These are phyloP conservation scores for Evernia prunastri DNA, from an alignment of 495 filamentous ascomycete species.

Conservation along the genomic window DNA sequence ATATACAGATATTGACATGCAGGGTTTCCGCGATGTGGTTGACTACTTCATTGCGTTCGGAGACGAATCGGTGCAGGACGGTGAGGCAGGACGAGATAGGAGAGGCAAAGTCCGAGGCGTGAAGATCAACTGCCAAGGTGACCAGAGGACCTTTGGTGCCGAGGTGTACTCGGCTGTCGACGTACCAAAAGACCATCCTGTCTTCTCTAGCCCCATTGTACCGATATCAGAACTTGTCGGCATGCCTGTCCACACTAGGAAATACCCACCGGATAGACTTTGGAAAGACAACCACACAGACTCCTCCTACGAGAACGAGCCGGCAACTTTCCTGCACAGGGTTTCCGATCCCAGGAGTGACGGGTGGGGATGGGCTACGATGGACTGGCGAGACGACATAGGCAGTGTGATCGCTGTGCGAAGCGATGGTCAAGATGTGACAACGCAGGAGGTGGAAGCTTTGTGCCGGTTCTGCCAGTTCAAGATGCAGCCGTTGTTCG, in stretches of 20 bases:
- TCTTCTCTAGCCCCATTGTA: not conserved
- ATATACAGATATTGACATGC: constrained; percentile 29
- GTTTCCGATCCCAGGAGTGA: constrained; percentile 3
- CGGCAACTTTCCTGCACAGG: constrained; percentile 22
- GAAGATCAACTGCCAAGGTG: constrained; percentile 32
- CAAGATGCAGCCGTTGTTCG: constrained; percentile 16
- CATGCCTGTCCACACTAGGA: not conserved
- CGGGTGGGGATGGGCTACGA: constrained; percentile 22
- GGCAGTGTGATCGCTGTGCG: constrained; percentile 24
- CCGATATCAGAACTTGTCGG: not conserved
- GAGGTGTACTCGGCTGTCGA: constrained; percentile 30
- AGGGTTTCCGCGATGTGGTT: constrained; percentile 31
- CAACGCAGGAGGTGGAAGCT: constrained; percentile 18
- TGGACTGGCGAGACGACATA: constrained; percentile 12
- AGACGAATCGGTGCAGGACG: not conserved
- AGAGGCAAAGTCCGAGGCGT: not conserved
- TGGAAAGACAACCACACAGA: not conserved
- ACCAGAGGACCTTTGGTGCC: constrained; percentile 23
- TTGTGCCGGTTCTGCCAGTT: constrained; percentile 19
- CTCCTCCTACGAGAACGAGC: constrained; percentile 5
- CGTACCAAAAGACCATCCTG: constrained; percentile 14
- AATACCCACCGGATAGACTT: not conserved
- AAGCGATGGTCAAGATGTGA: constrained; percentile 13
- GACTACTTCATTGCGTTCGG: constrained; percentile 29
- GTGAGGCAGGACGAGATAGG: not conserved